phyloP scores from a whole-genome alignment of 768 basidiomycete species.

The Tricholoma matsutake region DNA sequence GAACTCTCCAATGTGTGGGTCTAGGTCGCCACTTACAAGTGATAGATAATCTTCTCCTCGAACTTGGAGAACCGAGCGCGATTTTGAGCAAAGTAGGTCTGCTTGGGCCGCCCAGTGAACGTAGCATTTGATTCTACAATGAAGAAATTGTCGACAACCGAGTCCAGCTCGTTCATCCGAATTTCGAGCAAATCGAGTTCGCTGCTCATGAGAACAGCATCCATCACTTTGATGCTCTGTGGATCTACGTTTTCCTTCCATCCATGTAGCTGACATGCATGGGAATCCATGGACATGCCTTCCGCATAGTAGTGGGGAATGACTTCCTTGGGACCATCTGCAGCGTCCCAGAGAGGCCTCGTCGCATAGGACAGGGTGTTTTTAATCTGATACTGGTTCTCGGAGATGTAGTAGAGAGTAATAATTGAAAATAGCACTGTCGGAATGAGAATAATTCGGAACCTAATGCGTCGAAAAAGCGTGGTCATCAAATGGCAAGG shows the following conservation, averaged over 20 bases:
- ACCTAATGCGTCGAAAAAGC: slow-evolving; percentile 25
- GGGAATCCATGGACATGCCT: slow-evolving; percentile 39
- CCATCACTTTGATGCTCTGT: slow-evolving; percentile 43
- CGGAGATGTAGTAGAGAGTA: slow-evolving; percentile 34
- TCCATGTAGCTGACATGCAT: slow-evolving; percentile 51
- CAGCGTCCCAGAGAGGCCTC: slow-evolving; percentile 57
- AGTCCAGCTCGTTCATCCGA: slow-evolving; percentile 56
- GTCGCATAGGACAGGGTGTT: slow-evolving; percentile 55
- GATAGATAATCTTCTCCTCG: slow-evolving; percentile 51
- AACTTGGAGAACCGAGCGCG: slow-evolving; percentile 46
- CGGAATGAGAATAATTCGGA: slow-evolving; percentile 31
- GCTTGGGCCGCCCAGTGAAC: slow-evolving; percentile 59
- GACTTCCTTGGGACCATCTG: slow-evolving; percentile 43
- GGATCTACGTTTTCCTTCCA: slow-evolving; percentile 40
- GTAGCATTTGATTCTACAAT: slow-evolving; percentile 61
- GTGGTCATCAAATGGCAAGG: slow-evolving; percentile 13
- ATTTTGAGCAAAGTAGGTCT: slow-evolving; percentile 46
- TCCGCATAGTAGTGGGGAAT: slow-evolving; percentile 57
- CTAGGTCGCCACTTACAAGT: slow-evolving; percentile 33
- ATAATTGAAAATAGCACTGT: slow-evolving; percentile 26
- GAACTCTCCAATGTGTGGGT: not conserved
- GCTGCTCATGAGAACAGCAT: slow-evolving; percentile 60
- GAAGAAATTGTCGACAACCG: slow-evolving; percentile 56
- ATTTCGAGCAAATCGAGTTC: slow-evolving; percentile 65
- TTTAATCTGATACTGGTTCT: slow-evolving; percentile 47